Percentiles rank a stretch among this genome's conserved stretches.
Conservation (phyloP, 2,329 filamentous ascomycete species). For the Fusarium subglutinans region DNA sequence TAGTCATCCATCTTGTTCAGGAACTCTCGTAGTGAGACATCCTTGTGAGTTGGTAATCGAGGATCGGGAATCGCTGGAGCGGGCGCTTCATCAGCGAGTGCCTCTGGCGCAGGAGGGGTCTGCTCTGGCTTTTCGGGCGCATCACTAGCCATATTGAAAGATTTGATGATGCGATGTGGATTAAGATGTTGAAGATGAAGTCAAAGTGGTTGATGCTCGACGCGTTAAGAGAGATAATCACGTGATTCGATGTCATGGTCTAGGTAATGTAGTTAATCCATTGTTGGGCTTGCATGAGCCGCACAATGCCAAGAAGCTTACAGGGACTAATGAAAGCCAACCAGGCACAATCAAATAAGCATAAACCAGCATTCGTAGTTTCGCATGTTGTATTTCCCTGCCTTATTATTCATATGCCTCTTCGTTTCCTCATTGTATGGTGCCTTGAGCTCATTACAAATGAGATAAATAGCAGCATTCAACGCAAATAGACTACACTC, state of each 20-base stretch:
- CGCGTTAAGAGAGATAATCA: conserved; percentile 32
- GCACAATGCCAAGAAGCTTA: conserved; percentile 19
- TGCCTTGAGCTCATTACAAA: neutral
- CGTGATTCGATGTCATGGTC: conserved; percentile 37
- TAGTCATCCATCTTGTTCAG: conserved; percentile 97
- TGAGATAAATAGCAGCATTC: conserved; percentile 7
- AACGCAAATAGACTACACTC: conserved; percentile 30
- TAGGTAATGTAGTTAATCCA: too few relatives aligned
- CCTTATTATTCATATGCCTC: conserved; percentile 4
- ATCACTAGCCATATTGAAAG: conserved; percentile 48
- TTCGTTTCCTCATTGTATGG: neutral
- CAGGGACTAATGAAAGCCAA: neutral
- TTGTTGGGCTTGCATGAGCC: neutral
- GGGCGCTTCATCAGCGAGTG: conserved; percentile 45
- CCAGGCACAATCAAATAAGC: neutral
- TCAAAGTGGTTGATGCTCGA: conserved; percentile 1
- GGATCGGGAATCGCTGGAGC: conserved; percentile 64
- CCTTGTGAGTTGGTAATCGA: conserved; percentile 82
- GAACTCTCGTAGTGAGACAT: conserved; percentile 91
- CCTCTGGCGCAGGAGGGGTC: conserved; percentile 42
- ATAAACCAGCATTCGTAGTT: neutral
- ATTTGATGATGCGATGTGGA: conserved; percentile 25
- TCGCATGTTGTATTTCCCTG: neutral
- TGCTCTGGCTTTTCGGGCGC: conserved; percentile 48
- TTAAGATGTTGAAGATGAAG: conserved; percentile 24